Percentiles rank a stretch among this genome's conserved stretches.
Evolutionary conservation across 139 green algal species (phyloP).

Genomic region (Chlorella ohadii): DNA sequence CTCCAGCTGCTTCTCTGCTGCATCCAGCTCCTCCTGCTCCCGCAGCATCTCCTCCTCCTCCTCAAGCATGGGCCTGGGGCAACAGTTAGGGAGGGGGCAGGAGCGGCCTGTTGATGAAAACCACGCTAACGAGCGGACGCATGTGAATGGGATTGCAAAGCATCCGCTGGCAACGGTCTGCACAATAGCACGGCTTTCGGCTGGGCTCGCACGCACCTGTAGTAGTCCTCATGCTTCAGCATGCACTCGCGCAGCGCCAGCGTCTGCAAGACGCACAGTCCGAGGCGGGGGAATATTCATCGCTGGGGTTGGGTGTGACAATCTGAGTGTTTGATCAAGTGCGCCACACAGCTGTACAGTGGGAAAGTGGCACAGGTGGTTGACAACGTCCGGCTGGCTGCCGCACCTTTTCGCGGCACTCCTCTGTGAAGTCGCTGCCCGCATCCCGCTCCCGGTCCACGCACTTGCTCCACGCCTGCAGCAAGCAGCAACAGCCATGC

Average conservation of each 20-base stretch:
- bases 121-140: too few relatives aligned
- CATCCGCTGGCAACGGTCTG: too few relatives aligned
- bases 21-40: conserved; percentile 4
- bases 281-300: too few relatives aligned
- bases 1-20: not conserved
- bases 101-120: too few relatives aligned
- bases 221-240: conserved; percentile 72
- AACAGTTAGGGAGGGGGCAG: too few relatives aligned
- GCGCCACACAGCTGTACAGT: too few relatives aligned
- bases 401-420: conserved; percentile 60
- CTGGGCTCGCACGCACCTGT: conserved; percentile 26
- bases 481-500: not conserved
- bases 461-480: conserved; percentile 71
- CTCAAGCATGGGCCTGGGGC: conserved; percentile 48
- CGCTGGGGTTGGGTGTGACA: not conserved
- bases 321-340: too few relatives aligned
- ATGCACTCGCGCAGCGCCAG: conserved; percentile 74
- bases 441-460: conserved; percentile 64
- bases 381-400: too few relatives aligned
- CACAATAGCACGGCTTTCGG: too few relatives aligned
- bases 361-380: too few relatives aligned
- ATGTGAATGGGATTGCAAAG: too few relatives aligned
- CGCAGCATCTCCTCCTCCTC: conserved; percentile 42
- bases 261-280: conserved; percentile 43
- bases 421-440: conserved; percentile 69